Base-by-base conservation (phyloP, 2,329 filamentous ascomycete species). In the Aspergillus sclerotialis region DNA sequence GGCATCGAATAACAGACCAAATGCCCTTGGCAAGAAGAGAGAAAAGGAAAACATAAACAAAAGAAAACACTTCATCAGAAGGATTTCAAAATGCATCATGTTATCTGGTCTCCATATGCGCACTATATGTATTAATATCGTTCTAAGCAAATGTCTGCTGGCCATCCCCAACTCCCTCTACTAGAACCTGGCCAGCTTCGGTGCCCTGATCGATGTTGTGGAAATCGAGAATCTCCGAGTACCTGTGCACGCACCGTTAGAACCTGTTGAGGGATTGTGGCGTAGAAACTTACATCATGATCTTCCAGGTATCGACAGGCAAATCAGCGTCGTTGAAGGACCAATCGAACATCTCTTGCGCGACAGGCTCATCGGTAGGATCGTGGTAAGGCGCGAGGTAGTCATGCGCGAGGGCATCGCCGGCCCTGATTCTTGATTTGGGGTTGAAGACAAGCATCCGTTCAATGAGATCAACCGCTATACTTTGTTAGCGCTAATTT, bases 251-350 rank as follows among this genome's bases (percentile, higher is more conserved):
- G 31, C 28, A 28, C 32, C 26, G 27, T 31, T 28, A 30, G 44
- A 30, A 45, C 39, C 26, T 34, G 32, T 24, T 12, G n/a, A 10
- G 7, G 24, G 13, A 15, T 14, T 8, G 16, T n/a, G n/a, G n/a
- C n/a, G n/a, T n/a, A 19, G 21, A 29, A 28, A 62, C 83, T 58
- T 73, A 94, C 92, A 98, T 98, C 92, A 96, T 98, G 60, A 98
- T 95, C 72, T 98, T 98, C 92, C 92, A 98, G n/a, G 89, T 94
- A 59, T 98, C 92, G 32, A 96, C 89, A 1, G 92, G 90, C 37
- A 98, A 71, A 58, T 98, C 92, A 30, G 90, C 92, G 53, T 98
- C 92, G 63, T 96, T 96, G 69, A 98, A 98, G 35, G 89, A 95
- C 92, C 92, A 98, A 61, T 98, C 92, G 54, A 98, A 98, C 69